Percentiles rank a stretch among this genome's conserved stretches.
These are phyloP conservation scores for Solanum bukasovii DNA, from an alignment of 257 asterid genomes.

Conservation along the genomic window DNA sequence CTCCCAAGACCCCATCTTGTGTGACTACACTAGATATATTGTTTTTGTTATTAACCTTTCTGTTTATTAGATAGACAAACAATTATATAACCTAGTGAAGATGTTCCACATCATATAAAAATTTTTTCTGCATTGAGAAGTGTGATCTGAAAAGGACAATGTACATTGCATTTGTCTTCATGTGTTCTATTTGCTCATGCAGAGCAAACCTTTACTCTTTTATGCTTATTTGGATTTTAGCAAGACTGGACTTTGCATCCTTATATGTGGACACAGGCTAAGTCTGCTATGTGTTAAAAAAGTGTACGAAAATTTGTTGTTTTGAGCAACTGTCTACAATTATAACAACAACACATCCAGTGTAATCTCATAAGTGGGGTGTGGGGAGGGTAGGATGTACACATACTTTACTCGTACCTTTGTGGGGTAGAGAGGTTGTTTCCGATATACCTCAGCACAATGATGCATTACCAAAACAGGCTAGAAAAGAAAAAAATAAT, in stretches of 20 bases:
- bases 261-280: neutral
- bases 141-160: neutral
- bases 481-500: neutral
- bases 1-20: neutral
- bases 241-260: neutral
- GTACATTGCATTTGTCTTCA: neutral
- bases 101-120: neutral
- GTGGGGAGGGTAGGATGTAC: neutral
- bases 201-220: neutral
- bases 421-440: neutral
- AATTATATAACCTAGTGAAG: neutral
- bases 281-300: neutral
- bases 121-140: neutral
- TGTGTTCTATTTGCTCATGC: neutral
- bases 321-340: neutral
- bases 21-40: neutral
- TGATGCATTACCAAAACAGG: neutral
- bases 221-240: neutral
- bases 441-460: neutral
- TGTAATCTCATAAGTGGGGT: neutral
- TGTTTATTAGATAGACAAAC: neutral
- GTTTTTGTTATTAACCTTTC: neutral
- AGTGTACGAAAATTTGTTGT: neutral
- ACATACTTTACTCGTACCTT: neutral
- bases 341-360: neutral